phyloP scores from a whole-genome alignment of 371 early-diverging fungal species.

The Entomophthora muscae region DNA sequence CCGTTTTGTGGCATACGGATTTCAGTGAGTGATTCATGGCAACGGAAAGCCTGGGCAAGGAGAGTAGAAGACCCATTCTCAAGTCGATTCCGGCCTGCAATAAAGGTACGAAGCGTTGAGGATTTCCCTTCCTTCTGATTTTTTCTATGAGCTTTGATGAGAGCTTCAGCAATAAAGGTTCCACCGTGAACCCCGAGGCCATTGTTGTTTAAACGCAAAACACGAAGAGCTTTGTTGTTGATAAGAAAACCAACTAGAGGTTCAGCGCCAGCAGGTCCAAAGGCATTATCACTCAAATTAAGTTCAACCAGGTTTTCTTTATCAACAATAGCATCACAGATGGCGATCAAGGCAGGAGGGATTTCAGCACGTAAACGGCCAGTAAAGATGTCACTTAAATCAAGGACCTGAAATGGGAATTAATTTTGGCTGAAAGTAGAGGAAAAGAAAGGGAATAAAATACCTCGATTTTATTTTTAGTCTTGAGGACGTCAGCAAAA shows the following conservation, averaged over 20 bases:
- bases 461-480: conserved; percentile 54
- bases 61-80: conserved; percentile 64
- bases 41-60: conserved; percentile 65
- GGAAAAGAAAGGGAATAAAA: background rate
- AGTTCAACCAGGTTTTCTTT: conserved; percentile 55
- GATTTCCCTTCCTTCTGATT: conserved; percentile 34
- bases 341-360: conserved; percentile 57
- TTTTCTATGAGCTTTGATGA: conserved; percentile 51
- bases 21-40: conserved; percentile 50
- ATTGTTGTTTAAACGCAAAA: conserved; percentile 84
- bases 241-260: conserved; percentile 70
- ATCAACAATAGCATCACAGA: conserved; percentile 69
- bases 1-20: conserved; percentile 95
- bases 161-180: conserved; percentile 65
- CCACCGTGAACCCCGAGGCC: conserved; percentile 87
- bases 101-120: conserved; percentile 56
- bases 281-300: conserved; percentile 95
- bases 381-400: conserved; percentile 83
- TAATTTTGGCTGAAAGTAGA: no score
- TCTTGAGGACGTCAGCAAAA: conserved; percentile 52
- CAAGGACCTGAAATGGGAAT: conserved; percentile 40
- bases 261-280: conserved; percentile 86
- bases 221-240: conserved; percentile 55
- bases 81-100: conserved; percentile 86
- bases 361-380: conserved; percentile 81